These are phyloP conservation scores for Paecilomyces fulvus DNA, from an alignment of 2,329 filamentous ascomycete species.

Conservation along the genomic window DNA sequence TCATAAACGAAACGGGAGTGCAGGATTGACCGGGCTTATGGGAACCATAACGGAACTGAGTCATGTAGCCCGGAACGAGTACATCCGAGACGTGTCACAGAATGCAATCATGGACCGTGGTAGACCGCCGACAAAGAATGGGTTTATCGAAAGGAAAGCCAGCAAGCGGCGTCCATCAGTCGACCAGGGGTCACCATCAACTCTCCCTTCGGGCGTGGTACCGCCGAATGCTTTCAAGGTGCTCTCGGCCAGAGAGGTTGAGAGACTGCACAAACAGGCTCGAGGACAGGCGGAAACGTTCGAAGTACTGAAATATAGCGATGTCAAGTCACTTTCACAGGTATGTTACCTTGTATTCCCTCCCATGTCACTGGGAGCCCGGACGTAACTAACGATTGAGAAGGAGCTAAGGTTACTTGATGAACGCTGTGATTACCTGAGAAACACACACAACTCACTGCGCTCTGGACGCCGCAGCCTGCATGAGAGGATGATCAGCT, in stretches of 20 bases:
- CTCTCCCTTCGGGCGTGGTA: constrained; percentile 12
- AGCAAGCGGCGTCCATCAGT: constrained; percentile 3
- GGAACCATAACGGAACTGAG: background rate
- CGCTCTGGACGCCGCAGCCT: constrained; percentile 68
- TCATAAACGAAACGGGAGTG: constrained; percentile 7
- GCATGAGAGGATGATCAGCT: constrained; percentile 68
- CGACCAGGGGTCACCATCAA: constrained; percentile 1
- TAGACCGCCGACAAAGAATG: constrained; percentile 7
- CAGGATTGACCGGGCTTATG: background rate
- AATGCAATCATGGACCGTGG: constrained; percentile 7
- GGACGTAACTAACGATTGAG: background rate
- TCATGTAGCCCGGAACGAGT: background rate
- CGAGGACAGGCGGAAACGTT: constrained; percentile 15
- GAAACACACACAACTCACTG: constrained; percentile 66
- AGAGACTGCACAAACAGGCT: constrained; percentile 15
- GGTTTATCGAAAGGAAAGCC: constrained; percentile 1
- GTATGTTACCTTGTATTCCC: constrained; percentile 8
- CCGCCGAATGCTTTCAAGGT: constrained; percentile 9
- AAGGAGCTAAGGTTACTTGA: constrained; percentile 69
- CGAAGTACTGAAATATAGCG: constrained; percentile 16
- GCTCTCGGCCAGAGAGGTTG: constrained; percentile 12
- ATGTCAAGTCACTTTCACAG: constrained; percentile 16
- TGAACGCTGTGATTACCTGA: constrained; percentile 68
- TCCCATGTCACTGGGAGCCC: background rate
- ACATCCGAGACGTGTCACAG: constrained; percentile 4